Evolutionary conservation across 768 basidiomycete genomes (phyloP), one percentile per base, ranked within the genome.

Genomic region (Podaxis rugospora): DNA sequence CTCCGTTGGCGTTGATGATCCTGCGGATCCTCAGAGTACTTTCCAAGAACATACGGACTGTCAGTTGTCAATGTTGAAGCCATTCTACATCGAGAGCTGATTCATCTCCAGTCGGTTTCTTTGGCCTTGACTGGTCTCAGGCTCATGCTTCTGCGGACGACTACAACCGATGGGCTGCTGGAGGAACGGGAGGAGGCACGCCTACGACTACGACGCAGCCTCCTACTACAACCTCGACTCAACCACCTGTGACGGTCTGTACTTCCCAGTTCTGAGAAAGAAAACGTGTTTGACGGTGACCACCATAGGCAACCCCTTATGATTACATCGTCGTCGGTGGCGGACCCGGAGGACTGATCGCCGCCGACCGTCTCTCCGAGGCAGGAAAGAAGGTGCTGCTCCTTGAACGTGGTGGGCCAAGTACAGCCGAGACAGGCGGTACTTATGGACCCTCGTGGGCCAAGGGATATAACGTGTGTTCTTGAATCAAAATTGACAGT

Each of bases 381-480:
- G 78, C 83, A 27, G 83, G 83, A 39, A 87, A 87, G 72, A 84
- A 83, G 53, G 84, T 88, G 0, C 70, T 87, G 10, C 75, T 88
- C 1, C 71, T 88, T 4, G 86, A 87, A 65, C 82, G 85, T 58
- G 86, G 86, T 47, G 85, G 85, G 1, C 86, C 86, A 4, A 83
- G 81, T 66, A 83, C 83, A n/a, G 77, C 77, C 35, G 72, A 81
- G 61, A 86, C 85, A 14, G 86, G 86, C 11, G 86, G 86, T n/a
- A 82, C 71, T 9, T 84, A 86, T 65, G 75, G 76, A 50, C 77
- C 85, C 0, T 68, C 72, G 4, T 86, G 84, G 84, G 3, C 23
- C 18, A 3, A 51, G n/a, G 57, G 57, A 44, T 18, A 44, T 44
- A 44, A 44, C n/a, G 42, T 44, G 18, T 4, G 42, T n/a, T 44